Conservation (phyloP, 192 early-diverging fungal species). For the Entrophospora sp. region DNA sequence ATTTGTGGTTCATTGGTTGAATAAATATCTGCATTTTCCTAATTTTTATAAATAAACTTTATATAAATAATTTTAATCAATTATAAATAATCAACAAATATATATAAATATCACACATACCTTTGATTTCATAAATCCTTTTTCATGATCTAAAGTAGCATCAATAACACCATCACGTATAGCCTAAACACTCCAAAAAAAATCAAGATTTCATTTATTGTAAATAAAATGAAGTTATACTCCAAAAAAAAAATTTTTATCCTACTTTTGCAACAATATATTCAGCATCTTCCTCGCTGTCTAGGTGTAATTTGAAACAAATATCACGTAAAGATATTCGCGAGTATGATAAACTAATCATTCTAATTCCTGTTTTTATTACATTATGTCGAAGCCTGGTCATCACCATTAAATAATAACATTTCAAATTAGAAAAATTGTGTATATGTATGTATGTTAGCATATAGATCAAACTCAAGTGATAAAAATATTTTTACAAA, state of each 20-base stretch:
- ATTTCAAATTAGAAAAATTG: too few species aligned
- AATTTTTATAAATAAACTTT: too few species aligned
- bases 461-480: too few species aligned
- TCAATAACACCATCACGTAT: conserved; percentile 98
- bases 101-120: conserved; percentile 13
- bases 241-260: too few species aligned
- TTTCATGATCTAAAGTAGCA: conserved; percentile 90
- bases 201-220: too few species aligned
- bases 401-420: too few species aligned
- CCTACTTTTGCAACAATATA: conserved; percentile 88
- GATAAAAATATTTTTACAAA: too few species aligned
- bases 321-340: conserved; percentile 94
- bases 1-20: conserved; percentile 92
- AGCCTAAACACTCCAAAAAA: conserved; percentile 40
- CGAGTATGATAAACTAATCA: too few species aligned
- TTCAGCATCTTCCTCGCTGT: conserved; percentile 97
- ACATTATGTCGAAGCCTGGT: conserved; percentile 96
- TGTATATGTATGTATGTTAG: too few species aligned
- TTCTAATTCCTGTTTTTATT: conserved; percentile 98
- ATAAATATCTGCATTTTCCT: conserved; percentile 90
- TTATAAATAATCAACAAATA: not conserved
- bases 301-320: conserved; percentile 91
- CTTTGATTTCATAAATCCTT: conserved; percentile 84
- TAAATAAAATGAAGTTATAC: too few species aligned
- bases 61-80: too few species aligned